Base-by-base conservation (phyloP, 331 rosid genomes). In the Spiraea crenata region DNA sequence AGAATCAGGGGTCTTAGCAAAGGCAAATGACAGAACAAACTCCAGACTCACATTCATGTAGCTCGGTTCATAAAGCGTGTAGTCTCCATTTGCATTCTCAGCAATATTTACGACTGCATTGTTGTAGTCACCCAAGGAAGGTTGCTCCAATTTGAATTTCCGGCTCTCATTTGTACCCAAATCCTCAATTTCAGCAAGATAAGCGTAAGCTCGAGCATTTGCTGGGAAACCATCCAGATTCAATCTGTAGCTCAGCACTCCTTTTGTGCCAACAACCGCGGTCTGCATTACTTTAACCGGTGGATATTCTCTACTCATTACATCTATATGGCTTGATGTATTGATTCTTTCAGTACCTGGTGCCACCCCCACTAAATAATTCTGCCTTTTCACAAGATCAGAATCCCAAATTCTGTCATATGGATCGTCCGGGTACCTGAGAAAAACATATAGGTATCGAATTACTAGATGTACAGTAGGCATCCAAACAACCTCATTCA, bases 381-480 rank as follows among this genome's bases (percentile, higher is more conserved):
- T 91, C 74, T 89, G 99, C 86, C 99, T 84, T 84, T 69, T 93
- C 37, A 85, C 85, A 51, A 90, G 92, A 81, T 93, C 97, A 1
- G 96, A 93, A 60, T 84, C 95, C 97, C 99, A 93, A 80, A 93
- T 85, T 86, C 99, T 91, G 77, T 93, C 97, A 83, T 87, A 93
- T 1, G 97, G 99, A 63, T 93, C 99, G 82, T 93, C 99, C 42
- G 99, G 97, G 84, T 90, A 91, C 92, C 99, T 90, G 87, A 81
- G 50, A 61, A 63, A 82, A 58, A 76, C 46, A 70, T 56, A 47
- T 8, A 10, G 4, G 44, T 47, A 55, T 25, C 31, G 38, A 52
- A 40, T 54, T 19, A 40, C 49, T 57, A 68, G 16, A 52, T 63
- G 0, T 5, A 14, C 25, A 19, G 34, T 40, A 60, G 13, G 45